Evolutionary conservation across 2,329 filamentous ascomycete species (phyloP).

Genomic region (Xylogone sp.): DNA sequence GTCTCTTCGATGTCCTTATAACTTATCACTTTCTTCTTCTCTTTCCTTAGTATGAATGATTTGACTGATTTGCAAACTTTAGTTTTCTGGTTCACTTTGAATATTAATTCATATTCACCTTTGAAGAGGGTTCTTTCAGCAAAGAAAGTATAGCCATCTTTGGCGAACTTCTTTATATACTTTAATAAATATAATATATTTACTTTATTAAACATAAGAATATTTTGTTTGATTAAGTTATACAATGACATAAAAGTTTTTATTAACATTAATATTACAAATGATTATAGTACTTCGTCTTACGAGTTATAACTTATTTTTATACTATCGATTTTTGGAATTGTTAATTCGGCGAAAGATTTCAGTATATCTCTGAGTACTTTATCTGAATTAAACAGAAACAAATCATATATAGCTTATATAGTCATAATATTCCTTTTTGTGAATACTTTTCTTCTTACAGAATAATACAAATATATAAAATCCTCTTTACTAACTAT

Average conservation of each 20-base stretch:
- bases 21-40: slow-evolving; percentile 17
- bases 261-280: slow-evolving; percentile 2
- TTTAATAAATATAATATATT: slow-evolving; percentile 17
- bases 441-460: too few species aligned
- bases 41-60: slow-evolving; percentile 2
- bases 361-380: too few species aligned
- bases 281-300: slow-evolving; percentile 12
- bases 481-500: too few species aligned
- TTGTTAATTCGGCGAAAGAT: too few species aligned
- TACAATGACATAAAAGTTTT: slow-evolving; percentile 11
- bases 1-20: slow-evolving; percentile 28
- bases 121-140: slow-evolving; percentile 25
- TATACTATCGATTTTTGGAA: too few species aligned
- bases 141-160: slow-evolving; percentile 20
- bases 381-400: too few species aligned
- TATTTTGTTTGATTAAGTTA: slow-evolving; percentile 20
- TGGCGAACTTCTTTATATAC: slow-evolving; percentile 19
- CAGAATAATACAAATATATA: too few species aligned
- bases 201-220: slow-evolving; percentile 11
- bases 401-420: too few species aligned
- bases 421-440: too few species aligned
- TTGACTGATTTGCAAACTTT: slow-evolving; percentile 8
- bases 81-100: slow-evolving; percentile 13
- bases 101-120: slow-evolving; percentile 19
- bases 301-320: too few species aligned